Conservation (phyloP, 352 stramenopile genomes). For the Phytophthora boehmeriae region DNA sequence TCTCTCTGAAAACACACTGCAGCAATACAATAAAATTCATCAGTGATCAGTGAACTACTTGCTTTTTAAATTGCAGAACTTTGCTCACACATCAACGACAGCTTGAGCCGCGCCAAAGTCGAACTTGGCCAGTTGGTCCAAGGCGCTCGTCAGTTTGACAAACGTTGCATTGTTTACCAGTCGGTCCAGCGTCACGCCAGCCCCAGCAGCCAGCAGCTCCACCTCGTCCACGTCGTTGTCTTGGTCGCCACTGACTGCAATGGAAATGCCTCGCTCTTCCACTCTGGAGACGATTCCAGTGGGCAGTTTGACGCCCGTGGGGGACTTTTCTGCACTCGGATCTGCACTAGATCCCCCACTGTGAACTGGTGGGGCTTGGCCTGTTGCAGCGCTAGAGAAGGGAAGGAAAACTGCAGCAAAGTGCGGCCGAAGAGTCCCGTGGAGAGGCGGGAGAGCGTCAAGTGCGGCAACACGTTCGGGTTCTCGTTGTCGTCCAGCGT, state of each 20-base stretch:
- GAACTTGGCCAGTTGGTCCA: conserved; percentile 74
- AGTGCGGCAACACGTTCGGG: conserved; percentile 66
- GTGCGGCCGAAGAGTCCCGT: conserved; percentile 78
- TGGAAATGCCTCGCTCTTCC: conserved; percentile 61
- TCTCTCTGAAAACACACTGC: conserved; percentile 57
- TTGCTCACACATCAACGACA: conserved; percentile 70
- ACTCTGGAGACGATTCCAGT: conserved; percentile 72
- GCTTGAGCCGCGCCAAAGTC: conserved; percentile 57
- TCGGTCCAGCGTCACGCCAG: conserved; percentile 69
- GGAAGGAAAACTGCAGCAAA: conserved; percentile 60
- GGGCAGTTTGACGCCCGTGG: conserved; percentile 27
- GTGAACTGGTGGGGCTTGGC: conserved; percentile 83
- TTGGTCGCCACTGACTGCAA: conserved; percentile 53
- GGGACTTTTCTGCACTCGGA: conserved; percentile 49
- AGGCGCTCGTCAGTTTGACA: conserved; percentile 60
- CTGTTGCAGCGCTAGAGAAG: conserved; percentile 40
- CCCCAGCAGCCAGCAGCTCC: conserved; percentile 32
- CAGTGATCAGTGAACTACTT: neutral
- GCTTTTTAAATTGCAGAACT: neutral
- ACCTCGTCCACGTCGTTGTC: conserved; percentile 61
- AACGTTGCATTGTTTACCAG: conserved; percentile 90
- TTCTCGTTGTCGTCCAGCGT: conserved; percentile 60
- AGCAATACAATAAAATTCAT: conserved; percentile 2
- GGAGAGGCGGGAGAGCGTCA: conserved; percentile 44
- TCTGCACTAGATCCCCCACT: conserved; percentile 83